phyloP scores from a whole-genome alignment of 371 early-diverging fungal species.

The Mortierella sp. region DNA sequence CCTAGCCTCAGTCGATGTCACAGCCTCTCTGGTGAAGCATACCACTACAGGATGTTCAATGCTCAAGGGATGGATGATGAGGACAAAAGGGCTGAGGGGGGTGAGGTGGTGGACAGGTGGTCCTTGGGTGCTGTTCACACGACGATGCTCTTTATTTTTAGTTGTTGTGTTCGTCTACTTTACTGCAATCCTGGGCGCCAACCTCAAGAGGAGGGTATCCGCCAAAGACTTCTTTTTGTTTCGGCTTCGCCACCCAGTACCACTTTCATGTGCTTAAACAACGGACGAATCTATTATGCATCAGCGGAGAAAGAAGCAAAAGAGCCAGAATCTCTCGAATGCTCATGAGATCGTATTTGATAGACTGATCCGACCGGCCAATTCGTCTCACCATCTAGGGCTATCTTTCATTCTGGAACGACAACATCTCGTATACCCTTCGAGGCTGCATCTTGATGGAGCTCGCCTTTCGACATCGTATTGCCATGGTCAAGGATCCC shows the following conservation, averaged over 20 bases:
- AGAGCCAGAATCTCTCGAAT: neutral
- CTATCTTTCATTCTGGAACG: conserved; percentile 98
- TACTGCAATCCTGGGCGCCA: too few species aligned
- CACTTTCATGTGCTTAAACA: too few species aligned
- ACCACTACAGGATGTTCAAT: too few species aligned
- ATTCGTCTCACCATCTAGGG: conserved; percentile 64
- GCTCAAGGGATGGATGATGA: neutral
- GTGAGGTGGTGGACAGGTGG: too few species aligned
- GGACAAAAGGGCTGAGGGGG: neutral
- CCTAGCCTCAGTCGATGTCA: too few species aligned
- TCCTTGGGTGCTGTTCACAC: too few species aligned
- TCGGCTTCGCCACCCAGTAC: too few species aligned
- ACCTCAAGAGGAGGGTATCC: neutral
- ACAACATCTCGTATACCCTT: conserved; percentile 95
- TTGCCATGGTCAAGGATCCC: conserved; percentile 88
- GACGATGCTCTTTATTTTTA: too few species aligned
- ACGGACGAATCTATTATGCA: neutral
- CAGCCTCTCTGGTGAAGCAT: too few species aligned
- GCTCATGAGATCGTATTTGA: neutral
- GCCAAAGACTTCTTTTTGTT: neutral
- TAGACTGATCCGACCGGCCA: neutral
- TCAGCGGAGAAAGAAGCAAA: neutral
- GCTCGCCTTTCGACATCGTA: conserved; percentile 89
- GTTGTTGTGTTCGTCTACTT: too few species aligned
- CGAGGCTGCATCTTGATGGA: conserved; percentile 96